Evolutionary conservation across 2,329 filamentous ascomycete genomes (phyloP), one percentile per base, ranked within the genome.

Genomic region (Trichoderma hamatum): DNA sequence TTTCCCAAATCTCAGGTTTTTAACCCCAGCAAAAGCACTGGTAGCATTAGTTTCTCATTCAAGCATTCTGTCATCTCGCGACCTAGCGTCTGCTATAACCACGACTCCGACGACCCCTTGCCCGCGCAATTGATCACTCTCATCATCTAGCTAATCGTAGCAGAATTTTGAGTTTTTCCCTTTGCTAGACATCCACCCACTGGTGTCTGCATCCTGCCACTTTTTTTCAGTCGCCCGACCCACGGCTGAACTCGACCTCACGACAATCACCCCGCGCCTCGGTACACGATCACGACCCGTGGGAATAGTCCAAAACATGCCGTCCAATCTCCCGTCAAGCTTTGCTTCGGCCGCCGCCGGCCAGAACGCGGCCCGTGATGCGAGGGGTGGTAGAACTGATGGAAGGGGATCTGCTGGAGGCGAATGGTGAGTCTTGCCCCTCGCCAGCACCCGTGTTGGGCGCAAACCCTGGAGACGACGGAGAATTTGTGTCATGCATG

Each of bases 311-410:
- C 74, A 74, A 80, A 80, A 72, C 70, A 85, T 93, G 91, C 88
- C 90, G 83, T 88, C 89, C 79, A 90, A 91, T 83, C 87, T 93
- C 80, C 89, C 91, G 76, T 93, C 92, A 75, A 94, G 90, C 85
- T 94, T 94, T 82, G 92, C 92, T 79, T 93, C 92, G 78, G 92
- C 92, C 76, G 92, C 92, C 74, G 91, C 92, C 79, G 91, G 91
- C 80, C 91, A 92, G 80, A 89, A 86, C 75, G 82, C 84, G 78
- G 89, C 79, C 81, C 87, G 85, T 79, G 88, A 87, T 80, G 79
- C 83, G 75, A 85, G 85, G 82, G 82, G 80, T 82, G 87, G 84
- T 78, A 88, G 86, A 82, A 83, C 79, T 76, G 87, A 88, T 74
- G 83, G 83, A 71, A 84, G 87, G 73, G 84, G 83, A 73, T 80